Percentiles rank a stretch among this genome's conserved stretches.
Conservation (phyloP, 2,329 filamentous ascomycete genomes). For the Fusarium cicatricum region DNA sequence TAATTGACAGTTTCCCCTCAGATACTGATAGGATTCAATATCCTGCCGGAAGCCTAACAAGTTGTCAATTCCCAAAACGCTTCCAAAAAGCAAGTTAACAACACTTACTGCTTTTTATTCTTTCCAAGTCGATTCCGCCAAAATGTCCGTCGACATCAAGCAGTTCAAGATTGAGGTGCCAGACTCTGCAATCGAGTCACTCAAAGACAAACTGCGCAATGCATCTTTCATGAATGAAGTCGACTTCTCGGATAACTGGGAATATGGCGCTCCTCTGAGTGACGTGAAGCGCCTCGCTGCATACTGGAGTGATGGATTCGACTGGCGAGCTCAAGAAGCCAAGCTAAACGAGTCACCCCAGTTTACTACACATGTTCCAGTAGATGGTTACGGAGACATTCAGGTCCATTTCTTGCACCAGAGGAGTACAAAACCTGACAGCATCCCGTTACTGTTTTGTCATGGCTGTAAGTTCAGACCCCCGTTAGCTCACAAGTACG, state of each 20-base stretch:
- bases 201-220: constrained; percentile 45
- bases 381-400: constrained; percentile 66
- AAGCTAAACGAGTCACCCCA: constrained; percentile 68
- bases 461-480: constrained; percentile 62
- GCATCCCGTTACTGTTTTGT: constrained; percentile 72
- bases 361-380: constrained; percentile 59
- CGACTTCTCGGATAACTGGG: constrained; percentile 46
- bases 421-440: constrained; percentile 56
- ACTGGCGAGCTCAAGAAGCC: constrained; percentile 68
- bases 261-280: constrained; percentile 44
- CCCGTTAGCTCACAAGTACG: neutral
- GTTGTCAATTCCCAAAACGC: too few relatives aligned
- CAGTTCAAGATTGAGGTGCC: constrained; percentile 49
- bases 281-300: constrained; percentile 48
- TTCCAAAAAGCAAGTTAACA: too few relatives aligned
- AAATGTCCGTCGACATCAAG: constrained; percentile 38
- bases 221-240: constrained; percentile 44
- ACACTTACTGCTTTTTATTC: too few relatives aligned
- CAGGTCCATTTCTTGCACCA: constrained; percentile 72
- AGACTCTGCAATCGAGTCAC: constrained; percentile 40
- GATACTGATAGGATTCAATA: too few relatives aligned
- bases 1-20: too few relatives aligned
- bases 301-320: constrained; percentile 58
- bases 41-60: too few relatives aligned
- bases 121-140: neutral